phyloP scores from a whole-genome alignment of 768 basidiomycete species.

The Chiua virens region DNA sequence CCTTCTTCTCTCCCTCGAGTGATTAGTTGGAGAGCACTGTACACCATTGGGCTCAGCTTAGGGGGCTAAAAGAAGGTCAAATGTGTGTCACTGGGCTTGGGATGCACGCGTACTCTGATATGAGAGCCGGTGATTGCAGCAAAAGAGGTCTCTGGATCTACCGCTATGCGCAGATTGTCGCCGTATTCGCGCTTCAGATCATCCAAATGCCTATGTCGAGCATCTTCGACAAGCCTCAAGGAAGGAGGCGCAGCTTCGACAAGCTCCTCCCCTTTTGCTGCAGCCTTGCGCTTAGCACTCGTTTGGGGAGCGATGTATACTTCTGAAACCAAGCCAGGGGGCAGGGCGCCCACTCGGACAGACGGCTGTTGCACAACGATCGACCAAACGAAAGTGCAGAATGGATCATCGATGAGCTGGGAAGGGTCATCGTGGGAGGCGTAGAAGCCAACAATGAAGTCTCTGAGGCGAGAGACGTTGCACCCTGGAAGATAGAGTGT shows the following conservation, averaged over 20 bases:
- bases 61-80: slow-evolving; percentile 50
- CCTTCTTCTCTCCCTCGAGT: slow-evolving; percentile 79
- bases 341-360: slow-evolving; percentile 71
- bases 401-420: slow-evolving; percentile 73
- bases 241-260: slow-evolving; percentile 43
- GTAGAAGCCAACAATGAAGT: slow-evolving; percentile 72
- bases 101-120: slow-evolving; percentile 56
- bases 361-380: slow-evolving; percentile 73
- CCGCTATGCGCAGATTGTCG: slow-evolving; percentile 66
- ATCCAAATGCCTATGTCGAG: slow-evolving; percentile 52
- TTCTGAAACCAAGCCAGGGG: slow-evolving; percentile 56
- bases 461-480: slow-evolving; percentile 65
- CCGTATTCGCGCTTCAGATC: slow-evolving; percentile 60
- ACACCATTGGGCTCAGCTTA: slow-evolving; percentile 83
- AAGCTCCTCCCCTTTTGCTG: slow-evolving; percentile 51
- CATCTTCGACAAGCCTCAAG: slow-evolving; percentile 56
- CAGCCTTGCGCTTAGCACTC: slow-evolving; percentile 65
- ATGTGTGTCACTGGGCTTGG: background rate
- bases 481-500: slow-evolving; percentile 53
- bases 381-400: slow-evolving; percentile 81
- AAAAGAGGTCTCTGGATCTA: slow-evolving; percentile 73
- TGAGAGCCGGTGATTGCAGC: slow-evolving; percentile 84
- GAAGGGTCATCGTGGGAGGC: slow-evolving; percentile 33
- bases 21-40: slow-evolving; percentile 79
- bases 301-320: slow-evolving; percentile 79